Conservation (phyloP, 495 filamentous ascomycete genomes). For the Recurvomyces mirabilis region DNA sequence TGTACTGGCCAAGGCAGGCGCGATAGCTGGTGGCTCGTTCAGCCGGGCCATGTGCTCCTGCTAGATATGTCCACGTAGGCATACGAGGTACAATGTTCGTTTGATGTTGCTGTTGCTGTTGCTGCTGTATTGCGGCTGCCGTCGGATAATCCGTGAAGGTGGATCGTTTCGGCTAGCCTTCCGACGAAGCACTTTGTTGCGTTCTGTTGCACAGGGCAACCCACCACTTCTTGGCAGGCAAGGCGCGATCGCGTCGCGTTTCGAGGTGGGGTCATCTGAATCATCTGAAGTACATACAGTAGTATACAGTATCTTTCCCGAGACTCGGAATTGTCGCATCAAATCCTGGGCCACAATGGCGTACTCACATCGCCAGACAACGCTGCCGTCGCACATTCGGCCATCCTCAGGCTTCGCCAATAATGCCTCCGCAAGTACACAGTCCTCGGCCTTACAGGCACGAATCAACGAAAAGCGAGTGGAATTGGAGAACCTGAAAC, state of each 20-base stretch:
- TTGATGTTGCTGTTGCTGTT: neutral
- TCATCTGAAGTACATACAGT: no score
- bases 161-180: no score
- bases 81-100: constrained; percentile 1
- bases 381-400: constrained; percentile 52
- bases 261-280: constrained; percentile 1
- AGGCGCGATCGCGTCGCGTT: constrained; percentile 3
- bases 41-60: constrained; percentile 66
- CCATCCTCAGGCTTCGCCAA: constrained; percentile 44
- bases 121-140: neutral
- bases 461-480: constrained; percentile 89
- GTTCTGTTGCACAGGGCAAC: neutral
- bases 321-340: no score
- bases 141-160: neutral
- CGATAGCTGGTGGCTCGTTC: constrained; percentile 60
- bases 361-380: constrained; percentile 32
- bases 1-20: constrained; percentile 6
- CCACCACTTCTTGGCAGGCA: neutral
- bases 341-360: no score
- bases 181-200: no score
- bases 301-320: no score
- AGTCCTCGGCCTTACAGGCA: constrained; percentile 70
- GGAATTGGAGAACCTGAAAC: constrained; percentile 78
- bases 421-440: constrained; percentile 37
- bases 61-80: neutral